Conservation (phyloP, 2,329 filamentous ascomycete genomes). For the Aspergillus glaucus region DNA sequence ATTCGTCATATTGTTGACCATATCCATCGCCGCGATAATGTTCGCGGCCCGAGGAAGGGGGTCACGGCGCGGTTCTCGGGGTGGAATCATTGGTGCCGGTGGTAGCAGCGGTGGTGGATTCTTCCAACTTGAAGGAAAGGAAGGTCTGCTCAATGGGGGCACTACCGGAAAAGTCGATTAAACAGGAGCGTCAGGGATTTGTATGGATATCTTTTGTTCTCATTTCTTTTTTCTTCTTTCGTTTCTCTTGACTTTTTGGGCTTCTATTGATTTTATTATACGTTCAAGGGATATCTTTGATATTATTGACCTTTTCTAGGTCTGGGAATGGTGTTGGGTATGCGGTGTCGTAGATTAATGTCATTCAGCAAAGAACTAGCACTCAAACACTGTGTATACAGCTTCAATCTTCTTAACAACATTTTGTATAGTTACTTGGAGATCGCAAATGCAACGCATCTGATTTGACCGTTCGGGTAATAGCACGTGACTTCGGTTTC, state of each 20-base stretch:
- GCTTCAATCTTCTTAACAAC: background rate
- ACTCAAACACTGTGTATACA: background rate
- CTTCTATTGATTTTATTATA: slow-evolving; percentile 6
- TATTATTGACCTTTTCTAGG: slow-evolving; percentile 5
- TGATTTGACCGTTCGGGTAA: slow-evolving; percentile 9
- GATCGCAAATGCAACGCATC: slow-evolving; percentile 8
- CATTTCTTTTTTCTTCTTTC: slow-evolving; percentile 18
- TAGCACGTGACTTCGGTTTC: slow-evolving; percentile 16
- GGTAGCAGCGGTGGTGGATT: slow-evolving; percentile 33
- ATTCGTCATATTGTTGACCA: slow-evolving; percentile 34
- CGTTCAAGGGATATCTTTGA: background rate
- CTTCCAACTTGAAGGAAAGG: slow-evolving; percentile 45
- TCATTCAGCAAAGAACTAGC: background rate
- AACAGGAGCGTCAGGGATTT: slow-evolving; percentile 17
- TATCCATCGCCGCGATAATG: slow-evolving; percentile 27
- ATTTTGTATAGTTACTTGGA: background rate
- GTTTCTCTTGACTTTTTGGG: slow-evolving; percentile 10
- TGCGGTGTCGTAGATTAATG: background rate
- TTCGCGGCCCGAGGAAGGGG: slow-evolving; percentile 29
- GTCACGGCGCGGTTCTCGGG: slow-evolving; percentile 21
- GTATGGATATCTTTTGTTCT: slow-evolving; percentile 27
- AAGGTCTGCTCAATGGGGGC: slow-evolving; percentile 39
- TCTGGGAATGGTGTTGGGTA: background rate
- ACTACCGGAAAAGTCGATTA: slow-evolving; percentile 44
- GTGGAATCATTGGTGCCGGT: slow-evolving; percentile 31